phyloP scores from a whole-genome alignment of 78 protist species.

The Pigoraptor vietnamica region DNA sequence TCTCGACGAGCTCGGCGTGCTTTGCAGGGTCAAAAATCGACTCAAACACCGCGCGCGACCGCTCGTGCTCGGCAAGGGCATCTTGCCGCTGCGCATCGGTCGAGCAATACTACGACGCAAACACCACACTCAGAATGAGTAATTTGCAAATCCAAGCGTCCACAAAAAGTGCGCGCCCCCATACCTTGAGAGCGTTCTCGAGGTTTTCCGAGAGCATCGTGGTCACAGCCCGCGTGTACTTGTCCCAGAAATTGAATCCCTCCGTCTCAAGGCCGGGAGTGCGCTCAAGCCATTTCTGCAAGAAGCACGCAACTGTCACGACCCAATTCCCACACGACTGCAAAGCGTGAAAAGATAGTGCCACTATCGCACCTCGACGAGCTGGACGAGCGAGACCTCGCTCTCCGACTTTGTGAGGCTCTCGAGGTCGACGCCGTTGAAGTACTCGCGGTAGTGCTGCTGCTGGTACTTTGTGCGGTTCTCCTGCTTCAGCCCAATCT shows the following conservation, averaged over 20 bases:
- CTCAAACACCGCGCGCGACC: conserved; percentile 16
- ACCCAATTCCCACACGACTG: no score
- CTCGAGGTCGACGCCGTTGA: not conserved
- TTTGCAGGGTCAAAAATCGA: conserved; percentile 35
- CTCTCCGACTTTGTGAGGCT: not conserved
- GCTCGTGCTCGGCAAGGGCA: conserved; percentile 22
- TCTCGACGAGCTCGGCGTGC: conserved; percentile 33
- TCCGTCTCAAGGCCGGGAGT: conserved; percentile 45
- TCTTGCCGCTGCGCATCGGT: not conserved
- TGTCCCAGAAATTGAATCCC: conserved; percentile 42
- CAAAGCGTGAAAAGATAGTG: not conserved
- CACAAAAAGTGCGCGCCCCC: conserved; percentile 21
- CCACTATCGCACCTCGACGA: not conserved
- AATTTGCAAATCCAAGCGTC: not conserved
- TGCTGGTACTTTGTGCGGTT: conserved; percentile 51
- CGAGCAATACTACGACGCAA: not conserved
- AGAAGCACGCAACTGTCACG: not conserved
- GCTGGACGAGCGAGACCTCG: not conserved
- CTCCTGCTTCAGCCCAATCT: conserved; percentile 36
- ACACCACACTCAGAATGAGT: not conserved
- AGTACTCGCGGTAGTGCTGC: conserved; percentile 23
- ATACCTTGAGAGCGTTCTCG: not conserved
- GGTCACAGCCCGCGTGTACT: conserved; percentile 34
- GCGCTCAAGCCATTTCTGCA: conserved; percentile 70
- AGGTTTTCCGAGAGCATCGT: conserved; percentile 35